Percentiles rank a stretch among this genome's conserved stretches.
Evolutionary conservation across 73 alveolate species (phyloP).

Genomic region (Stentor coeruleus): DNA sequence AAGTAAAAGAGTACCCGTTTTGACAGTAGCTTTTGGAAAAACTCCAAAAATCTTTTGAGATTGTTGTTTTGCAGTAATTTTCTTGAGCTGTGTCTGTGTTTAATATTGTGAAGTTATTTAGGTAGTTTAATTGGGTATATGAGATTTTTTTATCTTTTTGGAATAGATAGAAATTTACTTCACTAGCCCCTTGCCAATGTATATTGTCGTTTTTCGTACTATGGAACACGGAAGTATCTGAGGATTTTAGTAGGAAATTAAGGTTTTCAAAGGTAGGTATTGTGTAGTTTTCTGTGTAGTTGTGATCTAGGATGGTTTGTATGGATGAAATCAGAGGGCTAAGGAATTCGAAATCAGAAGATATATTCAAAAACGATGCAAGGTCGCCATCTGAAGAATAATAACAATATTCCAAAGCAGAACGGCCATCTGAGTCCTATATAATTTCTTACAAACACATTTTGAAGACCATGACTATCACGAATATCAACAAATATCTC

Average conservation of each 20-base stretch:
- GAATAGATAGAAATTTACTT: not conserved
- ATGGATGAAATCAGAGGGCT: not conserved
- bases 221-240: not conserved
- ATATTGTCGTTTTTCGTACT: not conserved
- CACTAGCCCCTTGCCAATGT: not conserved
- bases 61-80: not conserved
- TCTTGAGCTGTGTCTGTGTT: not conserved
- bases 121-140: not conserved
- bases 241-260: not conserved
- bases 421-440: not conserved
- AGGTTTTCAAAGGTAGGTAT: not conserved
- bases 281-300: not conserved
- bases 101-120: not conserved
- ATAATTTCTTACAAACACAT: not conserved
- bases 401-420: conserved; percentile 13
- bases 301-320: not conserved
- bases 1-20: not conserved
- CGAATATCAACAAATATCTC: not conserved
- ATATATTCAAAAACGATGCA: not conserved
- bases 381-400: not conserved
- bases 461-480: not conserved
- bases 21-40: not conserved
- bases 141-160: not conserved
- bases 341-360: not conserved
- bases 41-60: conserved; percentile 6